Conservation (phyloP, 2,329 filamentous ascomycete genomes). For the Aspergillus proliferans region DNA sequence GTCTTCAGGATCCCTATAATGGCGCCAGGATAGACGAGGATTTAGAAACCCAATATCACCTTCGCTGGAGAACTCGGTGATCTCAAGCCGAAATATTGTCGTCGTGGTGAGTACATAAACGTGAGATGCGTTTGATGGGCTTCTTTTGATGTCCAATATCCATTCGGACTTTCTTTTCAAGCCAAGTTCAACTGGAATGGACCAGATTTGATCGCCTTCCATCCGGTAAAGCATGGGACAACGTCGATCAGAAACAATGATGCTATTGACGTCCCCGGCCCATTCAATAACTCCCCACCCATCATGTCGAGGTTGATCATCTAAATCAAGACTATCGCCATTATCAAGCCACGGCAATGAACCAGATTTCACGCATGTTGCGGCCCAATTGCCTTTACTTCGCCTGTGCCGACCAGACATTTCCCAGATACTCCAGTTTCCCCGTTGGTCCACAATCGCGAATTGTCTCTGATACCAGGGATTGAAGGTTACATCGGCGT, state of each 20-base stretch:
- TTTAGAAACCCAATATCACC: slow-evolving; percentile 21
- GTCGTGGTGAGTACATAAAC: slow-evolving; percentile 51
- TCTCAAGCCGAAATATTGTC: slow-evolving; percentile 42
- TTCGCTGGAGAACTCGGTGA: slow-evolving; percentile 21
- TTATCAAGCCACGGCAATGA: slow-evolving; percentile 21
- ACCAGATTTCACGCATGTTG: slow-evolving; percentile 23
- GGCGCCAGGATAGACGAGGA: slow-evolving; percentile 44
- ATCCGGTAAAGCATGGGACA: slow-evolving; percentile 33
- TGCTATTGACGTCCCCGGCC: slow-evolving; percentile 29
- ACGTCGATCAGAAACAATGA: slow-evolving; percentile 50
- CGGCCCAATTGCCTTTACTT: slow-evolving; percentile 22
- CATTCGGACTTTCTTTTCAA: slow-evolving; percentile 39
- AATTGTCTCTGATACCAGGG: slow-evolving; percentile 54
- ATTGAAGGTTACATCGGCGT: slow-evolving; percentile 55
- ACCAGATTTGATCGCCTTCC: slow-evolving; percentile 16
- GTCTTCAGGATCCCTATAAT: slow-evolving; percentile 51
- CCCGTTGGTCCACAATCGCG: slow-evolving; percentile 49
- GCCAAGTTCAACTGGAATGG: slow-evolving; percentile 31
- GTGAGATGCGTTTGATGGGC: slow-evolving; percentile 35
- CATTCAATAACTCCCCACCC: slow-evolving; percentile 41
- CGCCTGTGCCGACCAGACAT: slow-evolving; percentile 29
- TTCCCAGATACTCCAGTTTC: slow-evolving; percentile 50
- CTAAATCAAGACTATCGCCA: slow-evolving; percentile 8
- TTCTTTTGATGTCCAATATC: slow-evolving; percentile 49
- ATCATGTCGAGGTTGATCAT: slow-evolving; percentile 26